Conservation (phyloP, 148 eudicot species). For the Oxyria digyna region DNA sequence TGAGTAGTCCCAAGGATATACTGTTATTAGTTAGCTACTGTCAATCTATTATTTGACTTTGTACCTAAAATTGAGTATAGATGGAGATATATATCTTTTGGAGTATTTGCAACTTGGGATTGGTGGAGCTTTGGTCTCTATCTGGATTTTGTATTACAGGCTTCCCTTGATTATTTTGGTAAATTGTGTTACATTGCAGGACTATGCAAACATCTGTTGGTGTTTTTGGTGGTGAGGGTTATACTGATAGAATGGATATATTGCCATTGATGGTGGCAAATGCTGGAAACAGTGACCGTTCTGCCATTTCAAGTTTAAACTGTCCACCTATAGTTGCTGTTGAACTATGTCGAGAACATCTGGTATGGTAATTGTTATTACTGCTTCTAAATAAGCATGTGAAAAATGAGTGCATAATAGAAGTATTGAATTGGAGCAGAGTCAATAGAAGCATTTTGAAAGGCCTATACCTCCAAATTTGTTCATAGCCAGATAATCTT, state of each 20-base stretch:
- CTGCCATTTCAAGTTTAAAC: conserved; percentile 91
- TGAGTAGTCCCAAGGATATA: neutral
- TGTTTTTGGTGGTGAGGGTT: conserved; percentile 91
- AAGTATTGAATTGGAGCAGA: neutral
- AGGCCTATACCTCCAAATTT: conserved; percentile 1
- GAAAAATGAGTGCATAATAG: neutral
- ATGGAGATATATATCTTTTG: neutral
- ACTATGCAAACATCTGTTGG: conserved; percentile 99
- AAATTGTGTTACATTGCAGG: conserved; percentile 26
- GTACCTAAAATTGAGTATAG: neutral
- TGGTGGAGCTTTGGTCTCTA: neutral
- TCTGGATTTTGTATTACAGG: neutral
- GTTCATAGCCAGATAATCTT: neutral
- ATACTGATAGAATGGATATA: conserved; percentile 52
- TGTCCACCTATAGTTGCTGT: conserved; percentile 79
- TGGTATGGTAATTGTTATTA: conserved; percentile 29
- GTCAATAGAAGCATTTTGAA: neutral
- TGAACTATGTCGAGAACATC: conserved; percentile 90
- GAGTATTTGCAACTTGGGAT: neutral
- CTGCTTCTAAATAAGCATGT: neutral
- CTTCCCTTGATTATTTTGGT: conserved; percentile 8
- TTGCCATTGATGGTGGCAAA: conserved; percentile 86
- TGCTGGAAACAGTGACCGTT: conserved; percentile 70
- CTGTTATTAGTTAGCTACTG: neutral
- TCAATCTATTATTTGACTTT: neutral